A percentile compares a stretch with the other conserved stretches of the same genome.
Evolutionary conservation across 1,284 basidiomycete genomes (phyloP).

Genomic region (Melampsora larici-populina): DNA sequence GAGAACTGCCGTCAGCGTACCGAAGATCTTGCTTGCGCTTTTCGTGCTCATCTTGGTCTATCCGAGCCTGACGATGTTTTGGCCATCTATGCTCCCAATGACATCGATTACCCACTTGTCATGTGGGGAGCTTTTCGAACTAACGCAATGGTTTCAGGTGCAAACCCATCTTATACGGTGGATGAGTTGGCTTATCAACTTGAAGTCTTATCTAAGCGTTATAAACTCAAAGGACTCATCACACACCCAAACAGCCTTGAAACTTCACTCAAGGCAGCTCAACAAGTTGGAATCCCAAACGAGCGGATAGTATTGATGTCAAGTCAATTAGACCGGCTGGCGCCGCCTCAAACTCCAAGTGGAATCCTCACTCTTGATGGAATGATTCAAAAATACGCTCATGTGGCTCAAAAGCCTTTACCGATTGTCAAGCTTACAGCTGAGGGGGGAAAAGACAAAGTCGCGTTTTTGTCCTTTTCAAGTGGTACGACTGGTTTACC

Average conservation of each 20-base stretch:
- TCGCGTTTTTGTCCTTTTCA: slow-evolving; percentile 73
- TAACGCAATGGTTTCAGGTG: slow-evolving; percentile 68
- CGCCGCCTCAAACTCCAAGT: slow-evolving; percentile 43
- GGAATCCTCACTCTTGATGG: slow-evolving; percentile 58
- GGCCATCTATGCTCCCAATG: slow-evolving; percentile 14
- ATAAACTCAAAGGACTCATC: slow-evolving; percentile 63
- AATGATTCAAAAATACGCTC: slow-evolving; percentile 54
- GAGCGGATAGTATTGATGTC: slow-evolving; percentile 63
- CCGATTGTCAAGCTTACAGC: slow-evolving; percentile 60
- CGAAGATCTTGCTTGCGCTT: neutral
- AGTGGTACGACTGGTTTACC: slow-evolving; percentile 78
- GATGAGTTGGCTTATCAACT: slow-evolving; percentile 61
- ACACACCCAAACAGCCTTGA: slow-evolving; percentile 61
- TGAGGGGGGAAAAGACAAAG: slow-evolving; percentile 65
- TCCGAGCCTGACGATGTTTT: slow-evolving; percentile 6
- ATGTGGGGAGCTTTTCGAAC: slow-evolving; percentile 73
- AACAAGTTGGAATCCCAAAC: slow-evolving; percentile 59
- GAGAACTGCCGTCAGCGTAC: neutral
- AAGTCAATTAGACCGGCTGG: slow-evolving; percentile 40
- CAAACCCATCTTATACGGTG: slow-evolving; percentile 67
- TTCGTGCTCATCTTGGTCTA: slow-evolving; percentile 5
- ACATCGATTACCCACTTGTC: slow-evolving; percentile 64
- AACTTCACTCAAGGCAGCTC: slow-evolving; percentile 61
- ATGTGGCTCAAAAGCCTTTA: slow-evolving; percentile 60
- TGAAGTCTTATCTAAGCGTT: slow-evolving; percentile 53